Base-by-base conservation (phyloP, 441 rosid species). In the Raphanus hybrid region DNA sequence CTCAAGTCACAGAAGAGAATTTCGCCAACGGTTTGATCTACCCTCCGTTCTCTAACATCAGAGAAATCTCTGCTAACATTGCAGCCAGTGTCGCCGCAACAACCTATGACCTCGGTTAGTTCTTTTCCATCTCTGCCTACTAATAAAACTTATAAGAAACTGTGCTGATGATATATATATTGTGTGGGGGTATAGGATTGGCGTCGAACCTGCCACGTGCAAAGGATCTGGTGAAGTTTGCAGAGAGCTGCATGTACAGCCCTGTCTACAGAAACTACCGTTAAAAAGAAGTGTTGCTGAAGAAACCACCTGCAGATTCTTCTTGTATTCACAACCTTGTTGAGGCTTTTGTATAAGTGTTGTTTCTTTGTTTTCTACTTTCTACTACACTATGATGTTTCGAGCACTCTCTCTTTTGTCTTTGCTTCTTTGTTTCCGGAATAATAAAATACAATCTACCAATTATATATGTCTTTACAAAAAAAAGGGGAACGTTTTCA, bases 221-320 rank as follows among this genome's bases (percentile, higher is more conserved):
- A 0, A 67, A 88, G 78, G 88, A 93, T 84, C 90, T 95, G n/a
- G 93, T 93, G n/a, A 81, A 87, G 82, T 85, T 83, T 54, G 99
- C 98, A 1, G 98, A 95, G 86, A 91, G 97, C 86, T 86, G 94
- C 92, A 93, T 95, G 99, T 95, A 89, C 89, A 86, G 92, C 80
- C 95, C 97, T 6, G 69, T 77, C 29, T 93, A 95, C 87, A 76
- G 92, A 69, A 85, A 69, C 86, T 95, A 91, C 70, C 96, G 93
- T 52, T 95, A 79, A 75, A 15, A 41, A 48, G 20, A 43, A 23
- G 20, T 78, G 39, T 39, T 78, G 73, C 6, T 72, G 29, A 55
- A 74, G 66, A 74, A 62, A 64, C 37, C 45, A 64, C 37, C 45
- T 64, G 29, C 43, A 60, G 14, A 54, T 27, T 68, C 43, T 6